Percentiles rank a stretch among this genome's conserved stretches.
Evolutionary conservation across 352 stramenopile genomes (phyloP).

Genomic region (Globisporangium yorkense): DNA sequence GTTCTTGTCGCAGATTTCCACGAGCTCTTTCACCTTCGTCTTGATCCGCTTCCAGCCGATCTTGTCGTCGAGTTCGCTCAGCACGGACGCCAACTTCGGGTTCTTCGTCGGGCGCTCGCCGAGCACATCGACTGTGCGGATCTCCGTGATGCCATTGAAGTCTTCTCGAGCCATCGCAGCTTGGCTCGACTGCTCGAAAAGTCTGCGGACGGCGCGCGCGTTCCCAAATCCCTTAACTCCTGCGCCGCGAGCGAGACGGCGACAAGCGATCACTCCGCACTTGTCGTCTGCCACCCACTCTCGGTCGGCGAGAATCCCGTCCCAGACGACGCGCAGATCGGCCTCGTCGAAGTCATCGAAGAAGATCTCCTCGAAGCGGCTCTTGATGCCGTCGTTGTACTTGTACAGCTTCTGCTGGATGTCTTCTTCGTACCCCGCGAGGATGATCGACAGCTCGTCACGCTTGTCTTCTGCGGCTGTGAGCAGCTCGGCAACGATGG

Average conservation of each 20-base stretch:
- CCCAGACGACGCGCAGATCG: slow-evolving; percentile 79
- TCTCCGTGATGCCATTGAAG: slow-evolving; percentile 46
- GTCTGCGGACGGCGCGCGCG: slow-evolving; percentile 65
- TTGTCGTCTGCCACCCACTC: slow-evolving; percentile 47
- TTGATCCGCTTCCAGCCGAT: slow-evolving; percentile 82
- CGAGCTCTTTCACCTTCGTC: slow-evolving; percentile 60
- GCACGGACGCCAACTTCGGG: slow-evolving; percentile 46
- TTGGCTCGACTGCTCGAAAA: slow-evolving; percentile 62
- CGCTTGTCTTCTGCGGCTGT: slow-evolving; percentile 82
- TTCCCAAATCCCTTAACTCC: slow-evolving; percentile 86
- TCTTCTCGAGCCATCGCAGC: slow-evolving; percentile 65
- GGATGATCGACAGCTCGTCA: slow-evolving; percentile 83
- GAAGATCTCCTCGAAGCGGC: slow-evolving; percentile 75
- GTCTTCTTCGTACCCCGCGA: slow-evolving; percentile 91
- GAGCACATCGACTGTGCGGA: slow-evolving; percentile 66
- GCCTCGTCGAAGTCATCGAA: slow-evolving; percentile 91
- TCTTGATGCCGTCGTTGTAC: slow-evolving; percentile 86
- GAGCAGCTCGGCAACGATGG: slow-evolving; percentile 88
- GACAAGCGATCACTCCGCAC: slow-evolving; percentile 55
- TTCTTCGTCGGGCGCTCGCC: slow-evolving; percentile 74
- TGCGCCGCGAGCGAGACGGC: slow-evolving; percentile 49
- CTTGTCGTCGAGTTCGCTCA: slow-evolving; percentile 61
- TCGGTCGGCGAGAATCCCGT: slow-evolving; percentile 26
- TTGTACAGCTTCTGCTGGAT: slow-evolving; percentile 91
- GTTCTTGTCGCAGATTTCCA: slow-evolving; percentile 74